Evolutionary conservation across 1,284 basidiomycete genomes (phyloP).

Genomic region (Rhizoctonia solani): DNA sequence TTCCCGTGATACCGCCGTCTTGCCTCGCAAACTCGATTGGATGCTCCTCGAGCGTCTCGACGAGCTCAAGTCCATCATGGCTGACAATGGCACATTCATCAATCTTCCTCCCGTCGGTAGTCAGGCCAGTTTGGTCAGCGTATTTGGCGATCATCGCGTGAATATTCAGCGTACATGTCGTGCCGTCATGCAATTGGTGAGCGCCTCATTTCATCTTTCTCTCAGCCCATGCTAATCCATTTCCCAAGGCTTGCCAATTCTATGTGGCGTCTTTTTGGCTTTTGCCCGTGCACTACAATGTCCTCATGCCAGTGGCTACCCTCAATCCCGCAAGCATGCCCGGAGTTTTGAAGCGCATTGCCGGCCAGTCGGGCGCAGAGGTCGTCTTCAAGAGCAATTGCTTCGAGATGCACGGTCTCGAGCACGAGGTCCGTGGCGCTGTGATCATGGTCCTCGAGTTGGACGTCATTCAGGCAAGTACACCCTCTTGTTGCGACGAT

Average conservation of each 20-base stretch:
- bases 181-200: conserved; percentile 91
- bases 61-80: conserved; percentile 89
- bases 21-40: conserved; percentile 98
- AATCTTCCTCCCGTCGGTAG: conserved; percentile 91
- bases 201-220: conserved; percentile 42
- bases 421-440: conserved; percentile 87
- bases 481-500: conserved; percentile 27
- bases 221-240: conserved; percentile 26
- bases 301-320: conserved; percentile 79
- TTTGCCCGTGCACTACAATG: conserved; percentile 90
- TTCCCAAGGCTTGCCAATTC: conserved; percentile 83
- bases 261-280: conserved; percentile 97
- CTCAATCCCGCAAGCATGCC: conserved; percentile 86
- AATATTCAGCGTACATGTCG: conserved; percentile 95
- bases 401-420: conserved; percentile 97
- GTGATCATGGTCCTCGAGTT: conserved; percentile 87
- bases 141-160: conserved; percentile 93
- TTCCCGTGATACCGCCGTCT: conserved; percentile 89
- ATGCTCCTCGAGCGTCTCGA: conserved; percentile 92
- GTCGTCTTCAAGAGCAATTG: conserved; percentile 97
- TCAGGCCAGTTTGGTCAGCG: conserved; percentile 88
- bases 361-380: conserved; percentile 80
- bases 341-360: conserved; percentile 83
- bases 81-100: conserved; percentile 95
- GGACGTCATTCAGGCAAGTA: conserved; percentile 80